Percentiles rank a stretch among this genome's conserved stretches.
Conservation (phyloP, 2,329 filamentous ascomycete species). For the Rhytidhysteron rufulum region DNA sequence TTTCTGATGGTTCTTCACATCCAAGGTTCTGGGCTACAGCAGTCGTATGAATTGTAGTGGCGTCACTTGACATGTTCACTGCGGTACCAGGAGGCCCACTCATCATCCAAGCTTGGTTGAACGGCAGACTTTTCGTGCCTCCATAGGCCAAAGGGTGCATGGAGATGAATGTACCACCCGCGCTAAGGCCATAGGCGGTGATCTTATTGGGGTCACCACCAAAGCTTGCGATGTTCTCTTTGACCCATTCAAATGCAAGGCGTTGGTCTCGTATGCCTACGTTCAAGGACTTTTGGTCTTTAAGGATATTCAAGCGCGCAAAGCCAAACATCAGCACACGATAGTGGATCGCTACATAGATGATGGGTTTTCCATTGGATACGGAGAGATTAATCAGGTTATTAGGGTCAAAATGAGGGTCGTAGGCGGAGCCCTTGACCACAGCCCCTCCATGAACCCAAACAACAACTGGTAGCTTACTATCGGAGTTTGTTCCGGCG, state of each 20-base stretch:
- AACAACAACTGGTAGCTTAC: conserved; percentile 1
- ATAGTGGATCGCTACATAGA: conserved; percentile 35
- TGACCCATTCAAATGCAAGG: conserved; percentile 1
- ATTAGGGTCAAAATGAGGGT: conserved; percentile 12
- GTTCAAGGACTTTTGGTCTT: conserved; percentile 24
- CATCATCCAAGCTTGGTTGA: conserved; percentile 31
- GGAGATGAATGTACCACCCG: conserved; percentile 7
- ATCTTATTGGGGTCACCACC: conserved; percentile 1
- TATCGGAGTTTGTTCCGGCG: conserved; percentile 2
- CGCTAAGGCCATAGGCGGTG: conserved; percentile 5
- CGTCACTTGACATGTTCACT: conserved; percentile 27
- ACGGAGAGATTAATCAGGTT: conserved; percentile 33
- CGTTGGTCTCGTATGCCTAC: conserved; percentile 19
- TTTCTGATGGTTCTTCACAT: conserved; percentile 3
- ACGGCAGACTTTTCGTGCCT: conserved; percentile 28
- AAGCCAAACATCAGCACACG: conserved; percentile 31
- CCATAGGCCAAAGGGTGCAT: conserved; percentile 24
- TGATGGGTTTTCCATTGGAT: conserved; percentile 25
- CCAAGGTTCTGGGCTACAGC: conserved; percentile 8
- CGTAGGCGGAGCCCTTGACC: conserved; percentile 17
- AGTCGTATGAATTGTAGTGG: conserved; percentile 9
- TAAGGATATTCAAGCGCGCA: conserved; percentile 21
- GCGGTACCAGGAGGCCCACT: conserved; percentile 33
- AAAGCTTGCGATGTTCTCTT: conserved; percentile 2
- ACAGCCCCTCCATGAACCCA: conserved; percentile 10